Conservation (phyloP, 1,284 basidiomycete species). For the Xerocomus nothofagi region DNA sequence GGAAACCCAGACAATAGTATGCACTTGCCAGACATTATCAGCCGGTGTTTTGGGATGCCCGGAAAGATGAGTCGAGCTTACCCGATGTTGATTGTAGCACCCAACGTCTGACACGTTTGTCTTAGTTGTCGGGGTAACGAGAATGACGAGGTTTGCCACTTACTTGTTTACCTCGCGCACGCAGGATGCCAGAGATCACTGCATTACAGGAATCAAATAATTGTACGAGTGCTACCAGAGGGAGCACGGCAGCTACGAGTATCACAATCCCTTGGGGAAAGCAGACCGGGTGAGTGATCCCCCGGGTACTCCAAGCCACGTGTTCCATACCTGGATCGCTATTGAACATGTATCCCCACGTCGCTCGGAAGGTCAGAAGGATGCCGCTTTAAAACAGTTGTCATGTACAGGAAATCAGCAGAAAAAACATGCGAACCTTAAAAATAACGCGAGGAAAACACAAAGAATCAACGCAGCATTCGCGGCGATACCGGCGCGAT, state of each 20-base stretch:
- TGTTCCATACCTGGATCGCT: conserved; percentile 59
- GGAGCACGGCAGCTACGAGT: conserved; percentile 72
- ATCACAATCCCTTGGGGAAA: conserved; percentile 50
- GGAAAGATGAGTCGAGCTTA: conserved; percentile 23
- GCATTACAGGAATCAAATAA: conserved; percentile 73
- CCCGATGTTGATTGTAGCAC: conserved; percentile 66
- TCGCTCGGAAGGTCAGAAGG: conserved; percentile 70
- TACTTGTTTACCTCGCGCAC: conserved; percentile 75
- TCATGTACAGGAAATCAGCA: conserved; percentile 15
- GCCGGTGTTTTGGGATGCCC: background rate
- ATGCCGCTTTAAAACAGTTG: conserved; percentile 47
- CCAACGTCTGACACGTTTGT: conserved; percentile 47
- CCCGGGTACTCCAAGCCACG: background rate
- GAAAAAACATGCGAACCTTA: conserved; percentile 48
- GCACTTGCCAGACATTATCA: conserved; percentile 41
- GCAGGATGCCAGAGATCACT: conserved; percentile 73
- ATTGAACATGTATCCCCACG: conserved; percentile 86
- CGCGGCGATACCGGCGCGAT: conserved; percentile 66
- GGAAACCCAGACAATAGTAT: conserved; percentile 68
- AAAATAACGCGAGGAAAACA: conserved; percentile 54
- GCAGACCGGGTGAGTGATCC: background rate
- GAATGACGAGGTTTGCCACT: conserved; percentile 1
- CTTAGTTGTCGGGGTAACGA: background rate
- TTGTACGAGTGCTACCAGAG: conserved; percentile 79
- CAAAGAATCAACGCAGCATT: conserved; percentile 64